Evolutionary conservation across 805 yeast species (phyloP).

Genomic region (Nakazawaea holstii): DNA sequence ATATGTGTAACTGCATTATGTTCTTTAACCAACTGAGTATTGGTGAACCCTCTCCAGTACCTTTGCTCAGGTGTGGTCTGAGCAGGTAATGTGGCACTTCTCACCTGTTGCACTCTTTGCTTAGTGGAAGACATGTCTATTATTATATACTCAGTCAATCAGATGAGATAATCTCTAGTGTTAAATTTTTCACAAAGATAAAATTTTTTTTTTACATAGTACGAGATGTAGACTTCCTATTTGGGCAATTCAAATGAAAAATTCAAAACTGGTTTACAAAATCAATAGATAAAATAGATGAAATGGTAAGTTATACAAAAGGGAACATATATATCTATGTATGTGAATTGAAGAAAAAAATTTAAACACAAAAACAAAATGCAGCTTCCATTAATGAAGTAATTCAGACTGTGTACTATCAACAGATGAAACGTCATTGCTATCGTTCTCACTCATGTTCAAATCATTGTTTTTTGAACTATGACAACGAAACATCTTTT

Average conservation of each 20-base stretch:
- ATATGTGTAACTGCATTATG: constrained; percentile 88
- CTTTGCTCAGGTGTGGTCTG: constrained; percentile 89
- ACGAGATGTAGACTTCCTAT: background rate
- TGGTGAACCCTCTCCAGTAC: constrained; percentile 83
- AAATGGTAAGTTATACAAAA: background rate
- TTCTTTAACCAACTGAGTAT: constrained; percentile 88
- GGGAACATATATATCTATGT: too few relatives aligned
- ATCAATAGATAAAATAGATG: background rate
- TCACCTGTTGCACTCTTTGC: constrained; percentile 57
- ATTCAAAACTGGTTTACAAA: background rate
- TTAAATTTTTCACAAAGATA: background rate
- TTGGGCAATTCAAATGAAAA: background rate
- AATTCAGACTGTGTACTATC: background rate
- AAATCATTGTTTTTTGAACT: background rate
- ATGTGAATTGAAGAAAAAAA: background rate
- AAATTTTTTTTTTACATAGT: background rate
- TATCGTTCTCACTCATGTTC: background rate
- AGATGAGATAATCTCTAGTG: background rate
- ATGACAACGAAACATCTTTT: background rate
- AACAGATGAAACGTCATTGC: background rate
- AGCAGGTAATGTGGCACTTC: constrained; percentile 75
- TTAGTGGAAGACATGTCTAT: constrained; percentile 63
- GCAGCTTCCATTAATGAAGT: background rate
- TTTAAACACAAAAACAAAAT: background rate
- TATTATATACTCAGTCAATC: background rate